Percentiles rank a stretch among this genome's conserved stretches.
Evolutionary conservation across 371 early-diverging fungal species (phyloP).

Genomic region (Batkoa obscura): DNA sequence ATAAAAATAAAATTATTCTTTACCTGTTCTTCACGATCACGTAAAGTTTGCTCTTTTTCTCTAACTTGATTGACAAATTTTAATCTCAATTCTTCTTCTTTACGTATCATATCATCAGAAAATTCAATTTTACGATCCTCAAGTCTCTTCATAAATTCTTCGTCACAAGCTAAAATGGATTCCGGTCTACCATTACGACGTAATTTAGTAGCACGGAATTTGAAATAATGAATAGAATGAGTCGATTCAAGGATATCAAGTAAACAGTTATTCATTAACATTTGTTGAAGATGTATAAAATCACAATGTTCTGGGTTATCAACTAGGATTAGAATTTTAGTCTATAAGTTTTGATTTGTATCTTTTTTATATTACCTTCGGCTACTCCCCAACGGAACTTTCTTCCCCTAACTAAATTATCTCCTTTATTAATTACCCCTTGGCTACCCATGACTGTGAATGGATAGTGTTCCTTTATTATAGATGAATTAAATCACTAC

Average conservation of each 20-base stretch:
- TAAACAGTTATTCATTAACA: slow-evolving; percentile 49
- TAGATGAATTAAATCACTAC: neutral
- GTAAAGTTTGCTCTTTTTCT: slow-evolving; percentile 43
- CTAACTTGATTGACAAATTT: slow-evolving; percentile 51
- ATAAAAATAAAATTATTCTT: slow-evolving; percentile 4
- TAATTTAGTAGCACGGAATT: slow-evolving; percentile 44
- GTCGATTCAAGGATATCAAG: slow-evolving; percentile 67
- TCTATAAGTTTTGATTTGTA: neutral
- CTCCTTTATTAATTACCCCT: slow-evolving; percentile 41
- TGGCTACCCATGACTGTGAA: slow-evolving; percentile 88
- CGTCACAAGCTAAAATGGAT: slow-evolving; percentile 55
- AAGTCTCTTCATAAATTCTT: slow-evolving; percentile 31
- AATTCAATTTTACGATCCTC: slow-evolving; percentile 25
- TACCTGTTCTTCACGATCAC: slow-evolving; percentile 40
- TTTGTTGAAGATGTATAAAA: slow-evolving; percentile 56
- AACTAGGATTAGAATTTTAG: slow-evolving; percentile 20
- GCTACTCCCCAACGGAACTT: slow-evolving; percentile 96
- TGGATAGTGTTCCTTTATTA: slow-evolving; percentile 48
- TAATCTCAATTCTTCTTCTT: slow-evolving; percentile 54
- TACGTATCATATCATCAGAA: slow-evolving; percentile 44
- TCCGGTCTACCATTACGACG: slow-evolving; percentile 42
- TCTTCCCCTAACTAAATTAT: slow-evolving; percentile 64
- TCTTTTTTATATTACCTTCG: slow-evolving; percentile 34
- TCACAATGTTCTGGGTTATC: slow-evolving; percentile 78
- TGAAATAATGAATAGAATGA: slow-evolving; percentile 56